These are phyloP conservation scores for Bisporella sp. DNA, from an alignment of 2,329 filamentous ascomycete genomes.

Conservation along the genomic window DNA sequence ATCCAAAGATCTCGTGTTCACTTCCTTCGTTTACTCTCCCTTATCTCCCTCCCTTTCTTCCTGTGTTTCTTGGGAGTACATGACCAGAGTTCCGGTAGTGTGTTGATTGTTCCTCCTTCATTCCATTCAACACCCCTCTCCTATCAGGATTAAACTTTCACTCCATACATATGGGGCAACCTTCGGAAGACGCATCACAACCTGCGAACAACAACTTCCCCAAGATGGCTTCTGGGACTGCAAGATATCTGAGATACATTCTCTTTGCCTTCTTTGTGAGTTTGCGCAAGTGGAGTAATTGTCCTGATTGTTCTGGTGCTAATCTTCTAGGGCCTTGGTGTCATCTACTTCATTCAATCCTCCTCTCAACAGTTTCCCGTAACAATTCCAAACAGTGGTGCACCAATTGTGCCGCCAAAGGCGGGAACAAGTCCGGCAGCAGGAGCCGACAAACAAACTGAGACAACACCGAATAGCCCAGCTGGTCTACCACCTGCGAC, in stretches of 20 bases:
- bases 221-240: conserved; percentile 27
- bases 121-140: background rate
- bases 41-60: too few relatives aligned
- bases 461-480: conserved; percentile 22
- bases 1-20: too few relatives aligned
- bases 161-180: background rate
- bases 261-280: conserved; percentile 79
- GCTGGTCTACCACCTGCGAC: conserved; percentile 34
- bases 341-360: conserved; percentile 77
- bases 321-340: conserved; percentile 47
- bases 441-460: conserved; percentile 1
- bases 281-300: conserved; percentile 12
- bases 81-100: too few relatives aligned
- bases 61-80: too few relatives aligned
- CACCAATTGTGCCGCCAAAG: conserved; percentile 13
- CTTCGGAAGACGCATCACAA: background rate
- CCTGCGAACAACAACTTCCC: conserved; percentile 2
- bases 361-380: conserved; percentile 41
- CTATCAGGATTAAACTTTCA: background rate
- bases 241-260: conserved; percentile 71
- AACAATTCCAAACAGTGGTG: conserved; percentile 1
- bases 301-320: too few relatives aligned
- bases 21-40: too few relatives aligned
- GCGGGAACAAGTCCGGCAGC: conserved; percentile 3
- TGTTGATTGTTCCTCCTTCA: too few relatives aligned